Percentiles rank a stretch among this genome's conserved stretches.
These are phyloP conservation scores for Irpex rosettiformis DNA, from an alignment of 1,284 basidiomycete species.

Conservation along the genomic window DNA sequence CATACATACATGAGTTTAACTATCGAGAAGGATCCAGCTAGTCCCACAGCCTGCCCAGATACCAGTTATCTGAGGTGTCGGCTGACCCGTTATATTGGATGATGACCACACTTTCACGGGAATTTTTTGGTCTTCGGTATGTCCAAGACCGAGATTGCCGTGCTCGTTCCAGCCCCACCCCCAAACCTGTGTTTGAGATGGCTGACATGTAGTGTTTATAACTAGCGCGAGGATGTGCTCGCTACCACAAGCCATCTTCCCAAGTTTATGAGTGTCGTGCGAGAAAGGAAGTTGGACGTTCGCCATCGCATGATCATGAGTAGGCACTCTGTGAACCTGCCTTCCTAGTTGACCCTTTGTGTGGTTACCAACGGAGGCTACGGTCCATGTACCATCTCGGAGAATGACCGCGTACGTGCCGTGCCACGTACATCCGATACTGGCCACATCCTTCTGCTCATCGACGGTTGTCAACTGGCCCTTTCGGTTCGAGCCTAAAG, in stretches of 20 bases:
- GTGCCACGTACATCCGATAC: slow-evolving; percentile 76
- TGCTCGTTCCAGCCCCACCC: slow-evolving; percentile 97
- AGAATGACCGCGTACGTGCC: slow-evolving; percentile 60
- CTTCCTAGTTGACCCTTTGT: slow-evolving; percentile 72
- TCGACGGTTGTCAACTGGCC: slow-evolving; percentile 53
- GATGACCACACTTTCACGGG: slow-evolving; percentile 55
- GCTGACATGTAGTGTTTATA: slow-evolving; percentile 5
- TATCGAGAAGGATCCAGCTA: slow-evolving; percentile 54
- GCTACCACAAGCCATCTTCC: slow-evolving; percentile 62
- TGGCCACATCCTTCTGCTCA: slow-evolving; percentile 24
- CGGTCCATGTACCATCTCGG: slow-evolving; percentile 16
- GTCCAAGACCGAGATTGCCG: slow-evolving; percentile 78
- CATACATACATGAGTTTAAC: slow-evolving; percentile 4
- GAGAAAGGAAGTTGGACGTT: slow-evolving; percentile 37
- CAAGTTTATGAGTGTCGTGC: slow-evolving; percentile 17
- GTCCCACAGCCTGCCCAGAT: slow-evolving; percentile 76
- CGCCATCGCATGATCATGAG: slow-evolving; percentile 7
- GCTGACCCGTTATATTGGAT: slow-evolving; percentile 10
- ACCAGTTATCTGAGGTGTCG: slow-evolving; percentile 14
- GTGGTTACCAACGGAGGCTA: slow-evolving; percentile 58
- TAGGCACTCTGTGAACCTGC: background rate
- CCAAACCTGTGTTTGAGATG: slow-evolving; percentile 48
- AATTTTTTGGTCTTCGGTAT: slow-evolving; percentile 46
- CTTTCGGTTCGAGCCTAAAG: slow-evolving; percentile 69
- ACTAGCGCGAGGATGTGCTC: slow-evolving; percentile 67